phyloP scores from a whole-genome alignment of 2,329 filamentous ascomycete species.

The Fusarium decemcellulare region DNA sequence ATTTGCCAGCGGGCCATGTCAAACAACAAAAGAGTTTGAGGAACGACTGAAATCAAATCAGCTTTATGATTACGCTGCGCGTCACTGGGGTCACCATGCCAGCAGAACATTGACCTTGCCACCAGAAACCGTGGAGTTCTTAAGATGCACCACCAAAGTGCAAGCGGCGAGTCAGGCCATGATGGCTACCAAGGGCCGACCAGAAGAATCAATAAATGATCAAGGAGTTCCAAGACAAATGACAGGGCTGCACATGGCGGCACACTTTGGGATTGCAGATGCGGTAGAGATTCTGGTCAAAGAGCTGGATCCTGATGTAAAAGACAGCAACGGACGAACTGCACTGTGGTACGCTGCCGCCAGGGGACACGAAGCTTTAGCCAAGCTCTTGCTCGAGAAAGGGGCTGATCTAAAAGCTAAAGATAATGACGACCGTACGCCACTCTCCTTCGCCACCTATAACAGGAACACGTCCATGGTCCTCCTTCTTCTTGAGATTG shows the following conservation, averaged over 20 bases:
- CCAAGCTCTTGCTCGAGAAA: not conserved
- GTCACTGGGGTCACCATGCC: constrained; percentile 53
- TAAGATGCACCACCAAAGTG: no score
- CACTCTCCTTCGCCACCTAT: no score
- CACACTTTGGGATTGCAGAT: constrained; percentile 38
- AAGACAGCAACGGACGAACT: no score
- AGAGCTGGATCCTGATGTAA: no score
- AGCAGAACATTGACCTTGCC: no score
- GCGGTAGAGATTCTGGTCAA: not conserved
- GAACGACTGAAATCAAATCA: constrained; percentile 39
- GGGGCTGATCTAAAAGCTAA: constrained; percentile 3
- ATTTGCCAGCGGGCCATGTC: constrained; percentile 15
- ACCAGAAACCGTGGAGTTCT: no score
- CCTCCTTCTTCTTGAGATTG: no score
- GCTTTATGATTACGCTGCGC: constrained; percentile 51
- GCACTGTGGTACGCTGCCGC: no score
- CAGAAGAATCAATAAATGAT: constrained; percentile 29
- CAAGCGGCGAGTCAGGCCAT: no score
- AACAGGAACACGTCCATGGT: no score
- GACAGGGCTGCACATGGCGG: constrained; percentile 42
- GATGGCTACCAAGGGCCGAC: no score
- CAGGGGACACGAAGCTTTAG: no score
- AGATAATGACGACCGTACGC: constrained; percentile 19
- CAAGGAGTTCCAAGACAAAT: constrained; percentile 31
- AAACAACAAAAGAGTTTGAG: constrained; percentile 30